Percentiles rank a stretch among this genome's conserved stretches.
phyloP scores from a whole-genome alignment of 2,329 filamentous ascomycete species.

The Epichloe sibirici region DNA sequence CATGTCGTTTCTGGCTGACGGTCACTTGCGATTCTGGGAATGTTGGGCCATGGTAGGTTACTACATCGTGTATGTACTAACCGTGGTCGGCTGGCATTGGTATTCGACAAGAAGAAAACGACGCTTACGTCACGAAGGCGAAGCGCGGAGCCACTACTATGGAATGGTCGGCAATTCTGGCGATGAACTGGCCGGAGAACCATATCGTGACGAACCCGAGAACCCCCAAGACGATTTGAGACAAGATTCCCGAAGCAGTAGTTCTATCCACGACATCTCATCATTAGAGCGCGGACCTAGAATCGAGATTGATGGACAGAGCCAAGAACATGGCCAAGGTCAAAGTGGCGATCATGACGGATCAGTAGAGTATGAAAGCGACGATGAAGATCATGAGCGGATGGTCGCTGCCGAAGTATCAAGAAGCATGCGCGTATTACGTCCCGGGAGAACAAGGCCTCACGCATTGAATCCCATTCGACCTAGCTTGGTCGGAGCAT shows the following conservation, averaged over 20 bases:
- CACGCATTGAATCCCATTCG: slow-evolving; percentile 62
- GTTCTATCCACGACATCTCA: slow-evolving; percentile 24
- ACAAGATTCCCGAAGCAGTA: slow-evolving; percentile 8
- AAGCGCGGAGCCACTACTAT: slow-evolving; percentile 63
- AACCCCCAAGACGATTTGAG: slow-evolving; percentile 13
- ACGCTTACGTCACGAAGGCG: slow-evolving; percentile 52
- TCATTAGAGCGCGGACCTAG: slow-evolving; percentile 32
- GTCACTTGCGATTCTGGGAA: slow-evolving; percentile 76
- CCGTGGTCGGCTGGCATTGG: slow-evolving; percentile 91
- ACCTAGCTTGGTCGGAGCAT: slow-evolving; percentile 80
- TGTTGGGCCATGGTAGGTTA: slow-evolving; percentile 82
- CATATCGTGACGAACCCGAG: slow-evolving; percentile 51
- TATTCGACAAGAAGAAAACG: slow-evolving; percentile 52
- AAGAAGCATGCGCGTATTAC: slow-evolving; percentile 82
- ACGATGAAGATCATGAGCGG: slow-evolving; percentile 41
- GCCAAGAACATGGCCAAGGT: slow-evolving; percentile 18
- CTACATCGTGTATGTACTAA: slow-evolving; percentile 78
- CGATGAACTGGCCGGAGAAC: slow-evolving; percentile 42
- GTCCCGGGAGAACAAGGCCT: slow-evolving; percentile 56
- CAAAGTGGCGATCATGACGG: slow-evolving; percentile 24
- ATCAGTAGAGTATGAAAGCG: slow-evolving; percentile 29
- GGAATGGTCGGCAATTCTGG: slow-evolving; percentile 35
- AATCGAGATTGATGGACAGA: slow-evolving; percentile 32
- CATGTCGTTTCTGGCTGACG: slow-evolving; percentile 78
- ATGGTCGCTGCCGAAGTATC: slow-evolving; percentile 72